Percentiles rank a stretch among this genome's conserved stretches.
Conservation (phyloP, 225 moss, liverwort and hornwort species). For the Pseudisothecium myosuroides region DNA sequence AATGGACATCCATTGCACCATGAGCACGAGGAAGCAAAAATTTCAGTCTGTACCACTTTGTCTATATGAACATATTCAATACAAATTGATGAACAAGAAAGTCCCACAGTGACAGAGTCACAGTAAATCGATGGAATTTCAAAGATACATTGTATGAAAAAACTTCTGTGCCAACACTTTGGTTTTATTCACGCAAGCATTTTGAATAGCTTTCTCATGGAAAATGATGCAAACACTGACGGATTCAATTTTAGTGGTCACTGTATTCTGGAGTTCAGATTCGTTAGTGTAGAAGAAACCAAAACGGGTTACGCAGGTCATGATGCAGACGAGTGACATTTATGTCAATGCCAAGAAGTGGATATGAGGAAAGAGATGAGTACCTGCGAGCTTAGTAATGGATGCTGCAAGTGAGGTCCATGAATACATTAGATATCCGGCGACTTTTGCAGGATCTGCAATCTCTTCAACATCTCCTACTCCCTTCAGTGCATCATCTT, state of each 20-base stretch:
- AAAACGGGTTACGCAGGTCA: background rate
- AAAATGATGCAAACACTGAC: background rate
- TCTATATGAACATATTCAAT: background rate
- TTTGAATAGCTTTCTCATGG: background rate
- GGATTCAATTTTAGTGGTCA: background rate
- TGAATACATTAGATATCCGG: constrained; percentile 63
- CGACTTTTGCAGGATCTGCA: constrained; percentile 35
- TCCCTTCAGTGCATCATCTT: constrained; percentile 21
- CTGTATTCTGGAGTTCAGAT: background rate
- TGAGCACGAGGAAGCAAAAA: background rate
- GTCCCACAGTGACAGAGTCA: background rate
- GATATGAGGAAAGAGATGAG: background rate
- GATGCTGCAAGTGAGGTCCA: constrained; percentile 69
- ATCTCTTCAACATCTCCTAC: constrained; percentile 10
- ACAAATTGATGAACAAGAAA: background rate
- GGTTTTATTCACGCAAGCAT: background rate
- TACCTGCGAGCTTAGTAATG: constrained; percentile 85
- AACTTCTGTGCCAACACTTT: background rate
- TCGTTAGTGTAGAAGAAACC: background rate
- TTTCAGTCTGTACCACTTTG: background rate
- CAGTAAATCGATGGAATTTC: background rate
- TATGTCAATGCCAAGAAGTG: background rate
- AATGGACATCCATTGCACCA: background rate
- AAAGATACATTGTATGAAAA: background rate
- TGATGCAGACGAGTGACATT: background rate